Base-by-base conservation (phyloP, 23 red algal genomes). In the Gracilariopsis chorda region DNA sequence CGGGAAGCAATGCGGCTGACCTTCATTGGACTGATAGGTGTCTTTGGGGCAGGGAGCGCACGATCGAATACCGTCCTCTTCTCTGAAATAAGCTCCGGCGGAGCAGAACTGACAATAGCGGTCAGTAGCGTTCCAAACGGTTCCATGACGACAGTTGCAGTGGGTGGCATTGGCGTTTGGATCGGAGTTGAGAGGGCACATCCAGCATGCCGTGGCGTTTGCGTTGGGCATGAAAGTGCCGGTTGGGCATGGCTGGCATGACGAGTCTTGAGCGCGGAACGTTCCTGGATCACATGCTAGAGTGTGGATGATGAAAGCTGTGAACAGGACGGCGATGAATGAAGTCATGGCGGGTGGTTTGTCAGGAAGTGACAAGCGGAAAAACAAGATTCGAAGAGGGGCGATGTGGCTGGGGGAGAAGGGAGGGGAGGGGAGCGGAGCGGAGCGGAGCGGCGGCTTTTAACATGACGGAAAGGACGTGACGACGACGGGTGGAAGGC, bases 391-490 rank as follows among this genome's bases (percentile, higher is more conserved):
- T n/a, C n/a, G n/a, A n/a, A n/a, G n/a, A n/a, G n/a, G n/a, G n/a
- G n/a, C n/a, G n/a, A 24, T n/a, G 63, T 10, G 23, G 59, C 34
- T 10, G 60, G 60, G 28, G 24, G 3, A 7, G 60, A 36, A 6
- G 3, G 60, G n/a, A 5, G 24, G n/a, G n/a, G 60, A 9, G 3
- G 60, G 25, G 19, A 36, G n/a, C 4, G 19, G 4, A 6, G 28
- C 27, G 19, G 19, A n/a, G 3, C 9, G 24, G 60, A 36, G 4
- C 5, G 64, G 4, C 9, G 67, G 33, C 67, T 73, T 73, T 47
- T 44, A 73, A 25, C 37, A 46, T 3, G 67, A n/a, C 9, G 67
- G 67, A 73, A 73, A 73, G 67, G 67, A 73, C 67, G 67, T 73
- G 67, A 10, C 67, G 17, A 3, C 21, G 13, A 16, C 16, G n/a